A percentile compares a stretch with the other conserved stretches of the same genome.
phyloP scores from a whole-genome alignment of 306 rosid species.

The Pyrus pyrifolia region DNA sequence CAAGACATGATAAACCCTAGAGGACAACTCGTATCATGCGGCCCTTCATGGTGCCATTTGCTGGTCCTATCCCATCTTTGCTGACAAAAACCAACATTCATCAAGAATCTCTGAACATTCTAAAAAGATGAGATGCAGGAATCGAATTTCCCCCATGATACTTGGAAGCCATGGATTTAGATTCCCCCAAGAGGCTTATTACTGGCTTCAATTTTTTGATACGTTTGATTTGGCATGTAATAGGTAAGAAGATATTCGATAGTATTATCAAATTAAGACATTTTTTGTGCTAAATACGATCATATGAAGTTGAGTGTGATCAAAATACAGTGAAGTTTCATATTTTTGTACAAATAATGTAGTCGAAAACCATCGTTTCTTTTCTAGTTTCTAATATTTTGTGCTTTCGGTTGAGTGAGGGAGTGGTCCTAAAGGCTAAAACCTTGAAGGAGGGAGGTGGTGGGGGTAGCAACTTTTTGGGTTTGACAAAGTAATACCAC shows the following conservation, averaged over 20 bases:
- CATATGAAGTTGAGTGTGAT: background rate
- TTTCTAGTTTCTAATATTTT: background rate
- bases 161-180: background rate
- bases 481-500: background rate
- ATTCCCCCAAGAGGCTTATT: too few relatives aligned
- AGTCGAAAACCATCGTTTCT: background rate
- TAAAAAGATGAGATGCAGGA: too few relatives aligned
- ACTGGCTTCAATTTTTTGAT: background rate
- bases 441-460: background rate
- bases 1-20: background rate
- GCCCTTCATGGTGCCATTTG: background rate
- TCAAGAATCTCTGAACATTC: background rate
- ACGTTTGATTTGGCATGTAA: background rate
- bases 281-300: too few relatives aligned
- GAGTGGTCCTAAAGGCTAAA: background rate
- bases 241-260: too few relatives aligned
- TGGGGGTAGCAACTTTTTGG: background rate
- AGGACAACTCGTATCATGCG: background rate
- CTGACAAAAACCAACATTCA: background rate
- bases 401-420: constrained; percentile 11
- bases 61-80: background rate
- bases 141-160: background rate
- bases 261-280: too few relatives aligned
- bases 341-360: background rate
- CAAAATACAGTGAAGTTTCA: background rate